Evolutionary conservation across 352 stramenopile species (phyloP), one percentile per base, ranked within the genome.

Genomic region (Thraustochytrium striatum): DNA sequence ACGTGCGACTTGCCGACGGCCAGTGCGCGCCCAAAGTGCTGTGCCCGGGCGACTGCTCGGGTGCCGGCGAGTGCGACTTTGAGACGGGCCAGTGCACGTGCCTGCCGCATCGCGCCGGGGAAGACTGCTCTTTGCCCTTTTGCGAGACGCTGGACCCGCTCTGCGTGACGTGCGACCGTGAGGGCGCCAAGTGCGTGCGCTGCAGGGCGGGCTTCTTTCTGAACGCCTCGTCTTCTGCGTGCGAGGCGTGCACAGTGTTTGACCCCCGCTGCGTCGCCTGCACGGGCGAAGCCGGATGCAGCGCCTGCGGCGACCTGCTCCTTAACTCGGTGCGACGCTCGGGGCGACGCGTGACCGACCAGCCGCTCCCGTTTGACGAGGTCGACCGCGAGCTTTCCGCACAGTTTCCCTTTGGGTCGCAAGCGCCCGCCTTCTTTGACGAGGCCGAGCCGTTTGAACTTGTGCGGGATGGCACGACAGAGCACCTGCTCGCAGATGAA

Each of bases 181-280:
- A 86, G 0, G 55, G 55, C 43, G 65, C 32, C 35, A 16, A 21
- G 2, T 98, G 94, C 81, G 81, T 93, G 36, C 83, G 87, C 39
- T 98, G 94, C 73, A 81, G 88, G 13, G 87, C 93, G 36, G 89
- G 91, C 1, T 97, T 91, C 72, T 96, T 86, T 57, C 87, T 97
- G 0, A 85, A 90, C 19, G 68, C 43, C 62, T 28, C 58, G 21
- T 57, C 68, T 36, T 75, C 85, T n/a, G 52, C 59, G 2, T 89
- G 85, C 0, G 85, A 89, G 41, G 87, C 81, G 13, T 97, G 94
- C 78, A 87, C 89, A 39, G 83, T 83, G 21, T 92, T 92, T 82
- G 93, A 98, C 81, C 93, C 92, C 21, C 89, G 94, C 13, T 98
- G 94, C 82, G 84, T 91, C n/a, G 81, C 84, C 47, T 98, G 94